Evolutionary conservation across 768 basidiomycete species (phyloP).

Genomic region (Suillus alpinus): DNA sequence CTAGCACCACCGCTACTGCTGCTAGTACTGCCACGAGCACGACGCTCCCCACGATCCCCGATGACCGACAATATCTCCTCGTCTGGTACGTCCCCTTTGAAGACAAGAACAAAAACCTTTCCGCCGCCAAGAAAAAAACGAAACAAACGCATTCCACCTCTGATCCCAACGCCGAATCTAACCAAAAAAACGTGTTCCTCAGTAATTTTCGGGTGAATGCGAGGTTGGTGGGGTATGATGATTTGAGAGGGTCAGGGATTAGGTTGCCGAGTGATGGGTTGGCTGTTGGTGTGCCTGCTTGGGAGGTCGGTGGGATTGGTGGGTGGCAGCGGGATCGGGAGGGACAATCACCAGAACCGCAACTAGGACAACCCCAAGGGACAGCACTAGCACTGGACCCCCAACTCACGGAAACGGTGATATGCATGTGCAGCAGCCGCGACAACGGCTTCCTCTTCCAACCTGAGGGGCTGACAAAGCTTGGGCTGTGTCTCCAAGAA

Average conservation of each 20-base stretch:
- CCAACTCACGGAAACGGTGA: constrained; percentile 39
- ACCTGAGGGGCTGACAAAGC: constrained; percentile 73
- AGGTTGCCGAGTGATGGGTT: constrained; percentile 72
- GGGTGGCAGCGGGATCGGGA: neutral
- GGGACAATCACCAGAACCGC: neutral
- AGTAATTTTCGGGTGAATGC: constrained; percentile 71
- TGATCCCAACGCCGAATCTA: constrained; percentile 24
- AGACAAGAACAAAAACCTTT: constrained; percentile 17
- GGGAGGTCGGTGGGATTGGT: constrained; percentile 39
- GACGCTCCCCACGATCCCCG: constrained; percentile 40
- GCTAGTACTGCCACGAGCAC: constrained; percentile 19
- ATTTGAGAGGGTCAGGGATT: constrained; percentile 70
- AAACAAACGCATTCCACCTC: constrained; percentile 24
- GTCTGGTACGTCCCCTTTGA: constrained; percentile 74
- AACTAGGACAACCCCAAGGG: neutral
- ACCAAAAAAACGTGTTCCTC: constrained; percentile 51
- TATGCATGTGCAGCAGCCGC: constrained; percentile 61
- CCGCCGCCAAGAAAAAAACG: constrained; percentile 25
- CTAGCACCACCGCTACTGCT: neutral
- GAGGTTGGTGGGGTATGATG: constrained; percentile 67
- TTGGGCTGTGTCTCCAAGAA: constrained; percentile 57
- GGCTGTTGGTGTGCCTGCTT: constrained; percentile 61
- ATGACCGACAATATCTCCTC: constrained; percentile 67
- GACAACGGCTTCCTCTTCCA: constrained; percentile 73
- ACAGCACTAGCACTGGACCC: neutral